Percentiles rank a stretch among this genome's conserved stretches.
These are phyloP conservation scores for Fagopyrum homotropicum DNA, from an alignment of 148 eudicot species.

Conservation along the genomic window DNA sequence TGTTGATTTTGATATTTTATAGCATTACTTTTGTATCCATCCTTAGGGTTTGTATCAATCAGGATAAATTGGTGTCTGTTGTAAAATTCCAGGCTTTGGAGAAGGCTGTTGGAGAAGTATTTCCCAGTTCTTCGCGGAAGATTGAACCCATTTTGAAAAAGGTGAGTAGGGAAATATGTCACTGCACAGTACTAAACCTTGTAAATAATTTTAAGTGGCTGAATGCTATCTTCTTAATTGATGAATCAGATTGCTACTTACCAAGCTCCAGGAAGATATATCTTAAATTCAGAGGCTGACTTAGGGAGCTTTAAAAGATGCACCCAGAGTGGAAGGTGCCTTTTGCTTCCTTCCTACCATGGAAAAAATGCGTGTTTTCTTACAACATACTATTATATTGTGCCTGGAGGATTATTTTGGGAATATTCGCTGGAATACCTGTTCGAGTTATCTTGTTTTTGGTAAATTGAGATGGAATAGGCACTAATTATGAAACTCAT, in stretches of 20 bases:
- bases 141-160: slow-evolving; percentile 72
- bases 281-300: slow-evolving; percentile 64
- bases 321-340: slow-evolving; percentile 56
- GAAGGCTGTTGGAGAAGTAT: slow-evolving; percentile 70
- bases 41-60: background rate
- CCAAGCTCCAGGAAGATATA: slow-evolving; percentile 74
- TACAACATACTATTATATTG: background rate
- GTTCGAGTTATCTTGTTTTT: background rate
- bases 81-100: slow-evolving; percentile 53
- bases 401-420: background rate
- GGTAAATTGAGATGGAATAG: background rate
- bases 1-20: background rate
- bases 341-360: slow-evolving; percentile 1
- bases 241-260: slow-evolving; percentile 64
- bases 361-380: background rate
- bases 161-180: slow-evolving; percentile 31
- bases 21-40: background rate
- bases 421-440: background rate
- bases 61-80: background rate
- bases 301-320: slow-evolving; percentile 43
- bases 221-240: slow-evolving; percentile 21
- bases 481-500: background rate
- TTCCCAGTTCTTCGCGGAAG: slow-evolving; percentile 49
- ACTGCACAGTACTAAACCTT: slow-evolving; percentile 1
- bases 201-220: slow-evolving; percentile 1